Evolutionary conservation across 2,329 filamentous ascomycete species (phyloP), one percentile per base, ranked within the genome.

Genomic region (Pyrenophora teres): DNA sequence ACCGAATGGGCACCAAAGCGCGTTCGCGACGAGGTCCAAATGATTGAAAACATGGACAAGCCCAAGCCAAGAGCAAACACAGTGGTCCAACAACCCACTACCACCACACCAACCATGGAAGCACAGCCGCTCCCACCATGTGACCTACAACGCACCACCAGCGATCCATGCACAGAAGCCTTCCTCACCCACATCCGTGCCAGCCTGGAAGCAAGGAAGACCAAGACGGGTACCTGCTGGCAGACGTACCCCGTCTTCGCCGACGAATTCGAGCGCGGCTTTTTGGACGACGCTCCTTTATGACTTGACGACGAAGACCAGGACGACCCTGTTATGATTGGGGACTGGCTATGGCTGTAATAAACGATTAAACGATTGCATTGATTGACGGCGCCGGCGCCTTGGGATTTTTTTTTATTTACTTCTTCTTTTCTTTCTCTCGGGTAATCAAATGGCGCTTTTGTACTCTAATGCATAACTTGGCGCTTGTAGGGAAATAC

Each of bases 131-230:
- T 18, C 8, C 23, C 9, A 7, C 49, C 38, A 15, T 41, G 36
- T 12, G 40, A 41, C 10, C 46, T 51, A 38, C 40, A 42, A 13
- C 46, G 43, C n/a, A 52, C 44, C 32, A 25, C 48, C 18, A 47
- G 42, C 44, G 40, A 50, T 7, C 46, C 50, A 16, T 42, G 35
- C 16, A 45, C 46, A 2, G 50, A 50, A 33, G 43, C 43, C n/a
- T 62, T 62, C 46, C 42, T 62, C 9, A 49, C 27, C 7, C 54
- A 60, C 31, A 40, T 62, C 2, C 43, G 59, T 2, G 56, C 56
- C 9, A 62, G 59, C 40, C 45, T 57, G 13, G 56, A 62, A 10
- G 44, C 50, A 2, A 38, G 50, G 25, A 54, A 48, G 48, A 50
- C 9, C 23, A 46, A 42, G 33, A 48, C 38, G 18, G 46, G 32